These are phyloP conservation scores for Petunia hybrid DNA, from an alignment of 305 asterid genomes.

Conservation along the genomic window DNA sequence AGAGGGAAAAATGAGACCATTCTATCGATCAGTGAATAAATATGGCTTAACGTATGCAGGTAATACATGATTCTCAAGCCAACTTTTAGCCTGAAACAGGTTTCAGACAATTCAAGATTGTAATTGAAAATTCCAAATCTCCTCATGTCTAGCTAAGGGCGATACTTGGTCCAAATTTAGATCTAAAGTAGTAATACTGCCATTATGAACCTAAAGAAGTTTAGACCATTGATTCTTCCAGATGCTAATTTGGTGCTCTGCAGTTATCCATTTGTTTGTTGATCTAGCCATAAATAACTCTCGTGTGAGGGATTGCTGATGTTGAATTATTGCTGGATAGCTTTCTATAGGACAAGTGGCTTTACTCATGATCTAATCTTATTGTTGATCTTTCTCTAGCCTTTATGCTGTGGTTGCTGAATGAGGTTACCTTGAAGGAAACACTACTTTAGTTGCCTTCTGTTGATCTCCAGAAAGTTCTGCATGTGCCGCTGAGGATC, in stretches of 20 bases:
- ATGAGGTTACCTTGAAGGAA: background rate
- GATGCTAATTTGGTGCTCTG: conserved; percentile 22
- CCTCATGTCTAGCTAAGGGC: background rate
- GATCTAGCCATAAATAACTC: conserved; percentile 23
- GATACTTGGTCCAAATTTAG: background rate
- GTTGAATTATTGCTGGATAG: conserved; percentile 11
- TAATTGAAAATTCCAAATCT: background rate
- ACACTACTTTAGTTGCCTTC: background rate
- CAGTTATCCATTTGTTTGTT: conserved; percentile 24
- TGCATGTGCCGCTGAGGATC: too few species aligned
- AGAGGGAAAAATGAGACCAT: conserved; percentile 75
- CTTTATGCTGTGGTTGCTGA: conserved; percentile 22
- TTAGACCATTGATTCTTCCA: background rate
- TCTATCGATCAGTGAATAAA: conserved; percentile 78
- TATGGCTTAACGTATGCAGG: conserved; percentile 93
- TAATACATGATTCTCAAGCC: conserved; percentile 39
- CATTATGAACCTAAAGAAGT: conserved; percentile 12
- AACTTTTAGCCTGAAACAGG: background rate
- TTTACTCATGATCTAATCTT: background rate
- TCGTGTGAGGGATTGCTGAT: background rate
- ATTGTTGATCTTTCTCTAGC: background rate
- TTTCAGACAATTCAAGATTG: conserved; percentile 20
- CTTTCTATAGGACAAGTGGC: conserved; percentile 8
- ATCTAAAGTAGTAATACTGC: conserved; percentile 8
- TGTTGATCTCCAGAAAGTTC: too few species aligned